Conservation (phyloP, 169 alveolate genomes). For the Plasmodium coatneyi region DNA sequence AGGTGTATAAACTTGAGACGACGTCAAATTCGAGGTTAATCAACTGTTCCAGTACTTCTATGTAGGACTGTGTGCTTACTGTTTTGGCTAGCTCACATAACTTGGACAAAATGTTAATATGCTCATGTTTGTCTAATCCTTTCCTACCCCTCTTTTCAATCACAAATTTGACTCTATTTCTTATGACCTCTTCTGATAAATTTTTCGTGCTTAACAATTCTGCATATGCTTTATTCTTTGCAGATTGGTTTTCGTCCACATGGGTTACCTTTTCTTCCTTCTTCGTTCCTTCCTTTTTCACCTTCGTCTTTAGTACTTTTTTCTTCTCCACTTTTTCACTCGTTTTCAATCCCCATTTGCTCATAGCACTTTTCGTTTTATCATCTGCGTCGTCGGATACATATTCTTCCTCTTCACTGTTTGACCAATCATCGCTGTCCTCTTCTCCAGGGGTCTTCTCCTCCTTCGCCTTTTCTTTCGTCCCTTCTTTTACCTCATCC, state of each 20-base stretch:
- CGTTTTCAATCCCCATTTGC: constrained; percentile 90
- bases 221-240: constrained; percentile 79
- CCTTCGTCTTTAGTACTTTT: constrained; percentile 75
- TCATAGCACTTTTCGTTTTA: constrained; percentile 88
- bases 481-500: constrained; percentile 37
- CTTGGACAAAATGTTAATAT: constrained; percentile 85
- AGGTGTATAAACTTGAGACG: constrained; percentile 89
- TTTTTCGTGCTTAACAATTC: constrained; percentile 83
- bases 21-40: constrained; percentile 91
- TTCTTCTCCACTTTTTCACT: constrained; percentile 76
- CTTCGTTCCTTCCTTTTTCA: constrained; percentile 80
- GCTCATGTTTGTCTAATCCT: constrained; percentile 91
- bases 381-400: constrained; percentile 85
- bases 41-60: constrained; percentile 90
- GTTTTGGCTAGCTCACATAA: constrained; percentile 89
- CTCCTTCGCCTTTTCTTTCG: not conserved
- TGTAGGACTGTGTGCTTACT: constrained; percentile 84
- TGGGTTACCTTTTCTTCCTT: constrained; percentile 79
- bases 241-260: constrained; percentile 80
- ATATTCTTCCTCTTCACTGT: constrained; percentile 82
- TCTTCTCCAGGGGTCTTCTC: constrained; percentile 63
- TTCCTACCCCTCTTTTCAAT: constrained; percentile 91
- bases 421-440: constrained; percentile 88
- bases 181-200: constrained; percentile 85
- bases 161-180: constrained; percentile 86